Percentiles rank a stretch among this genome's conserved stretches.
phyloP scores from a whole-genome alignment of 148 eudicot genomes.

The Fagopyrum homotropicum region DNA sequence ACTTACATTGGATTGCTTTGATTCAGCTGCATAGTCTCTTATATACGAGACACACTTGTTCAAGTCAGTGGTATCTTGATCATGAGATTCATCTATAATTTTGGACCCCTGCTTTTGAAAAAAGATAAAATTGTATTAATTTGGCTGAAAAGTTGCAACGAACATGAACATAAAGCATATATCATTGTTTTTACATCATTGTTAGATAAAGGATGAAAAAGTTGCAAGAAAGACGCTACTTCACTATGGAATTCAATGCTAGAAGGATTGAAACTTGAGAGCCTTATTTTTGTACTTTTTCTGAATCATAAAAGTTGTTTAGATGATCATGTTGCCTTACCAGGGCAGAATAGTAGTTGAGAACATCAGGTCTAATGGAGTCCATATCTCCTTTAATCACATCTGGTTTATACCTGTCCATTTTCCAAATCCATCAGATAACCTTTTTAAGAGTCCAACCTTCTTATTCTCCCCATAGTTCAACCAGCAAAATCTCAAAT shows the following conservation, averaged over 20 bases:
- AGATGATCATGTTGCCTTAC: constrained; percentile 25
- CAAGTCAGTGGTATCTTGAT: constrained; percentile 91
- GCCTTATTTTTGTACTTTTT: too few relatives aligned
- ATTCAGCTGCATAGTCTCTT: constrained; percentile 35
- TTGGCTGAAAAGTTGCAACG: too few relatives aligned
- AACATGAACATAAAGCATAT: too few relatives aligned
- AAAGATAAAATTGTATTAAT: neutral
- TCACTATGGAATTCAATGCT: too few relatives aligned
- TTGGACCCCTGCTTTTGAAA: constrained; percentile 54
- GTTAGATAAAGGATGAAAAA: too few relatives aligned
- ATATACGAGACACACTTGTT: constrained; percentile 69
- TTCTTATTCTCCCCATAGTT: too few relatives aligned
- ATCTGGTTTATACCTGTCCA: constrained; percentile 79
- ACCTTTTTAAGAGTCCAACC: neutral
- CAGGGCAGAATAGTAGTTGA: constrained; percentile 51
- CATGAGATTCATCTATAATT: constrained; percentile 63
- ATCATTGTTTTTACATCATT: too few relatives aligned
- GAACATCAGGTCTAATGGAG: constrained; percentile 69
- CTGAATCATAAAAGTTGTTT: too few relatives aligned
- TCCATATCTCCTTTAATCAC: constrained; percentile 92
- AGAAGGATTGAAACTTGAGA: too few relatives aligned
- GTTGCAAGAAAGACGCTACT: too few relatives aligned
- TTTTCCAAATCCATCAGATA: constrained; percentile 24
- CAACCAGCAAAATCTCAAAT: too few relatives aligned
- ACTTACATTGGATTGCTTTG: constrained; percentile 59